phyloP scores from a whole-genome alignment of 225 moss, liverwort and hornwort species.

The Bryoerythrophyllum caledonicum region DNA sequence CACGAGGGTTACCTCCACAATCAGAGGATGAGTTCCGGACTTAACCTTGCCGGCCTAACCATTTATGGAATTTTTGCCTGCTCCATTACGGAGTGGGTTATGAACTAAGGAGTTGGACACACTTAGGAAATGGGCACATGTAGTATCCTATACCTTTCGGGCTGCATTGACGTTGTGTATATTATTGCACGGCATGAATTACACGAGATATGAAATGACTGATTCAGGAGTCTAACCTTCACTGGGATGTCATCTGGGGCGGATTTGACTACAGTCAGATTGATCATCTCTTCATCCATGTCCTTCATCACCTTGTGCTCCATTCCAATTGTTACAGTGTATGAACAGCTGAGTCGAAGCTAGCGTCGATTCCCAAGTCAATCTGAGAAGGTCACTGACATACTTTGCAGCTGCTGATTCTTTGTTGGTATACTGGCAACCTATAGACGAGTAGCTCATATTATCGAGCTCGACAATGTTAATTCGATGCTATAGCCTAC shows the following conservation, averaged over 20 bases:
- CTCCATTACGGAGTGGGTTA: no score
- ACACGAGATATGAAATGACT: background rate
- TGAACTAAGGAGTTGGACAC: no score
- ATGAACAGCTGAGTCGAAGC: background rate
- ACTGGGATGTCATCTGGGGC: slow-evolving; percentile 22
- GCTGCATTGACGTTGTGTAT: no score
- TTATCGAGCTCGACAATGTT: no score
- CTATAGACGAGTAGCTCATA: background rate
- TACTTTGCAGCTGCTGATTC: background rate
- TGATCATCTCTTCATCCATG: slow-evolving; percentile 34
- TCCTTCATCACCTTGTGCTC: slow-evolving; percentile 33
- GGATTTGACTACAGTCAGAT: slow-evolving; percentile 13
- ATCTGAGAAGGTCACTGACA: background rate
- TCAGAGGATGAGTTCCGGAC: no score
- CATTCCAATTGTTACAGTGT: slow-evolving; percentile 16
- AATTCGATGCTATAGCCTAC: no score
- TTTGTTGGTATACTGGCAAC: background rate
- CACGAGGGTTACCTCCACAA: no score
- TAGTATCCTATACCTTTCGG: no score
- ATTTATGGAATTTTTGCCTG: no score
- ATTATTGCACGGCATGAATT: background rate
- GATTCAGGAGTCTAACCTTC: slow-evolving; percentile 21
- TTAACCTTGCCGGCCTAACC: no score
- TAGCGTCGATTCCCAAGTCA: background rate
- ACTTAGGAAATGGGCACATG: no score